Evolutionary conservation across 192 early-diverging fungal species (phyloP), one percentile per base, ranked within the genome.

Genomic region (Oehlia diaphana): DNA sequence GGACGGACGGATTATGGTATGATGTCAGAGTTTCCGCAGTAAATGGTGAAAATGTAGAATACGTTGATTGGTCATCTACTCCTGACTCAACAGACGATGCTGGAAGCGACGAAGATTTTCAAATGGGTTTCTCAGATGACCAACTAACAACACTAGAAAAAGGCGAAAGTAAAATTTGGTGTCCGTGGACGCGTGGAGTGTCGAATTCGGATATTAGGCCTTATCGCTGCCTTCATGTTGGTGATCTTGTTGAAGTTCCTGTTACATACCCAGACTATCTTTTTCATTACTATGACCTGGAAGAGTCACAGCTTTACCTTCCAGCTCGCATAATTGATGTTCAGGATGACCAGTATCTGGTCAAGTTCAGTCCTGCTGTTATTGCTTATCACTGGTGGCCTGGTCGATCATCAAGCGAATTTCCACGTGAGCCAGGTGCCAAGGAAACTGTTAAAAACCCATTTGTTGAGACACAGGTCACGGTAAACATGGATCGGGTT

Each of bases 201-300:
- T 3, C 44, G 16, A 63, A 4, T 14, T 77, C 13, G 14, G 76
- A 77, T 21, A 49, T 77, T 6, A 50, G 76, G 2, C 76, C 76
- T 44, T 77, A 77, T 67, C 76, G 76, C 4, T 77, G 76, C 63
- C 76, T 77, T 66, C 63, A 67, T 9, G 19, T 77, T 67, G 76
- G 76, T 49, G 76, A 77, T 64, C 63, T 33, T 63, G 63, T 77
- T 47, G 76, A 77, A 37, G 76, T 19, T 13, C 76, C 76, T 19
- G 76, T 77, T 7, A n/a, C 63, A 37, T 77, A 77, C 19, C 76
- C 63, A 67, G 76, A 77, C 65, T 77, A 77, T 67, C 33, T 26
- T 2, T 77, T 42, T 26, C 16, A 14, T 13, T 77, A 77, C 10
- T 19, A 77, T 67, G 16, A 26, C 23, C 31, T 77, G 12, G 63